phyloP scores from a whole-genome alignment of 352 stramenopile species.

The Peronospora destructor region DNA sequence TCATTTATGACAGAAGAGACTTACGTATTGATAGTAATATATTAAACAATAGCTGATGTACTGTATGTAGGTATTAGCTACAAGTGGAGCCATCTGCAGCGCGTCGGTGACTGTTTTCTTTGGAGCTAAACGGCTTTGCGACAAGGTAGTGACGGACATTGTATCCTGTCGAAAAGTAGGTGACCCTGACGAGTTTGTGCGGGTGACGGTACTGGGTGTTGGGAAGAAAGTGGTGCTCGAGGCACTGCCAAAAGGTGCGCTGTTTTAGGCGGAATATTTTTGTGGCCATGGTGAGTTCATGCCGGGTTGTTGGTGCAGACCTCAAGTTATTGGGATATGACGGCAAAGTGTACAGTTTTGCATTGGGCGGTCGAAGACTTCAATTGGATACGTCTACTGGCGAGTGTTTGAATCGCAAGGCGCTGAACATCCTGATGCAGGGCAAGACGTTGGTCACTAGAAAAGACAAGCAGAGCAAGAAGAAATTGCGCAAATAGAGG shows the following conservation, averaged over 20 bases:
- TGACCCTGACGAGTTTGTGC: constrained; percentile 54
- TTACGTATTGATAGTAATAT: not conserved
- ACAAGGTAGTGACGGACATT: constrained; percentile 68
- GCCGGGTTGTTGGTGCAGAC: constrained; percentile 29
- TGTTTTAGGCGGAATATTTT: not conserved
- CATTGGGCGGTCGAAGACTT: constrained; percentile 41
- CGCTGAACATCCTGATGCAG: constrained; percentile 60
- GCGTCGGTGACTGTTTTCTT: constrained; percentile 64
- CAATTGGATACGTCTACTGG: constrained; percentile 49
- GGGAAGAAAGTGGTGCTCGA: constrained; percentile 43
- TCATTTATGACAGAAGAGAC: not conserved
- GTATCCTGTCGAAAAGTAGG: constrained; percentile 52
- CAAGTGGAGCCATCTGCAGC: constrained; percentile 53
- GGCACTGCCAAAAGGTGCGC: constrained; percentile 39
- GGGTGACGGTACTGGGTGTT: constrained; percentile 41
- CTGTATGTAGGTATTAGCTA: constrained; percentile 40
- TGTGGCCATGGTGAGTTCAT: constrained; percentile 1
- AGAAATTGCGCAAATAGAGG: constrained; percentile 27
- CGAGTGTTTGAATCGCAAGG: constrained; percentile 50
- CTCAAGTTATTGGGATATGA: constrained; percentile 48
- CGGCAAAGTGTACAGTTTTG: constrained; percentile 56
- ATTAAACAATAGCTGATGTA: not conserved
- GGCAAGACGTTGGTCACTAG: constrained; percentile 63
- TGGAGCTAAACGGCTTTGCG: constrained; percentile 59
- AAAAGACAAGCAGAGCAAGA: constrained; percentile 60